phyloP scores from a whole-genome alignment of 495 filamentous ascomycete species.

The Xylaria cubensis region DNA sequence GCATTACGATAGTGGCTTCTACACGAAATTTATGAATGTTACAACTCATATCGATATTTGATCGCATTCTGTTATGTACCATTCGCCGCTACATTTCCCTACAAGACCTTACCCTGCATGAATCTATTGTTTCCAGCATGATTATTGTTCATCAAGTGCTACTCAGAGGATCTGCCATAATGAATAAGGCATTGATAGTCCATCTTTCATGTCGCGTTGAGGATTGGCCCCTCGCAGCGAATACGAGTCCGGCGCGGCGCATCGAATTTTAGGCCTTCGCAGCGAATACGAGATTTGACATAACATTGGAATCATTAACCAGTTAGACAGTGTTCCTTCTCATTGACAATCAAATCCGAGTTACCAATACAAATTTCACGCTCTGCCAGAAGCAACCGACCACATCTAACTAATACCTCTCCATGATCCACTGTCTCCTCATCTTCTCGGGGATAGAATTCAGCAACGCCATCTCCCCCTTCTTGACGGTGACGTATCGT shows the following conservation, averaged over 20 bases:
- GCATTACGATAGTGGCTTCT: not conserved
- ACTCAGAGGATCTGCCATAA: not conserved
- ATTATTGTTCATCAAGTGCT: not conserved
- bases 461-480: constrained; percentile 57
- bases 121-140: not conserved
- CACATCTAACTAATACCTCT: constrained; percentile 58
- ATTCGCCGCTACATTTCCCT: not conserved
- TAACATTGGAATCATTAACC: not conserved
- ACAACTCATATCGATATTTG: not conserved
- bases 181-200: not conserved
- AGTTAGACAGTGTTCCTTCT: not conserved
- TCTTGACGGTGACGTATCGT: constrained; percentile 67
- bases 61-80: not conserved
- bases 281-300: no score
- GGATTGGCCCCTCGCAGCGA: not conserved
- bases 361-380: not conserved
- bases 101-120: not conserved
- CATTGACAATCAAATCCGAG: not conserved
- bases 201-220: not conserved
- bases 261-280: no score
- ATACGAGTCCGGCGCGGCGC: no score
- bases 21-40: not conserved
- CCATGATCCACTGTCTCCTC: constrained; percentile 65
- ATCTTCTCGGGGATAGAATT: constrained; percentile 50
- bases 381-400: not conserved